phyloP scores from a whole-genome alignment of 176 grass and related monocot species.

The Aechmea fasciata region DNA sequence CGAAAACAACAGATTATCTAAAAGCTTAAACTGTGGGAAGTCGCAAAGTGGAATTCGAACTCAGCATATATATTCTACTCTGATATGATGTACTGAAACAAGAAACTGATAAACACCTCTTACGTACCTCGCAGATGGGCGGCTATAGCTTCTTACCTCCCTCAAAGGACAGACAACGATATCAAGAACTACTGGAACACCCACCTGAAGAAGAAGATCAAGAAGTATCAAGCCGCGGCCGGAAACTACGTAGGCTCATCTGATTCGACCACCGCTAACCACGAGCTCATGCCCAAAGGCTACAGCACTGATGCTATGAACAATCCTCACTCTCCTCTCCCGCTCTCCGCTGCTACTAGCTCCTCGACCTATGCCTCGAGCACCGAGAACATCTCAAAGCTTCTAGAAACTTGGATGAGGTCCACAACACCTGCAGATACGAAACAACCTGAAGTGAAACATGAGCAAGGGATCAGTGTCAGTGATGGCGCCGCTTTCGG shows the following conservation, averaged over 20 bases:
- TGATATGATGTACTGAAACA: too few species aligned
- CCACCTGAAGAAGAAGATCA: conserved; percentile 34
- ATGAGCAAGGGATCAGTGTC: neutral
- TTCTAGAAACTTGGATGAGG: conserved; percentile 22
- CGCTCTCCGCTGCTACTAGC: conserved; percentile 3
- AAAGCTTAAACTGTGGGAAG: too few species aligned
- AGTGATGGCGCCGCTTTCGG: too few species aligned
- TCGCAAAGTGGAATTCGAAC: too few species aligned
- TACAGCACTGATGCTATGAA: neutral
- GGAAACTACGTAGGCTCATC: conserved; percentile 9
- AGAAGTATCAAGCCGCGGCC: conserved; percentile 10
- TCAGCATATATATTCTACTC: too few species aligned
- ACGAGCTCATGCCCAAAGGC: neutral
- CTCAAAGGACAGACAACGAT: conserved; percentile 36
- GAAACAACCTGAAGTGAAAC: neutral
- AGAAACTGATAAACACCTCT: neutral
- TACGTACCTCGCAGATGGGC: conserved; percentile 29
- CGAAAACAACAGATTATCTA: too few species aligned
- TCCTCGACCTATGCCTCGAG: conserved; percentile 22
- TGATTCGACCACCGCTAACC: neutral
- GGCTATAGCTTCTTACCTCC: conserved; percentile 32
- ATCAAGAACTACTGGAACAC: conserved; percentile 47
- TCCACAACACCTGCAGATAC: neutral
- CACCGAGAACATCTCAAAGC: conserved; percentile 24
- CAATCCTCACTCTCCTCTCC: neutral